Base-by-base conservation (phyloP, 768 basidiomycete species). In the Gloeostereum incarnatum region DNA sequence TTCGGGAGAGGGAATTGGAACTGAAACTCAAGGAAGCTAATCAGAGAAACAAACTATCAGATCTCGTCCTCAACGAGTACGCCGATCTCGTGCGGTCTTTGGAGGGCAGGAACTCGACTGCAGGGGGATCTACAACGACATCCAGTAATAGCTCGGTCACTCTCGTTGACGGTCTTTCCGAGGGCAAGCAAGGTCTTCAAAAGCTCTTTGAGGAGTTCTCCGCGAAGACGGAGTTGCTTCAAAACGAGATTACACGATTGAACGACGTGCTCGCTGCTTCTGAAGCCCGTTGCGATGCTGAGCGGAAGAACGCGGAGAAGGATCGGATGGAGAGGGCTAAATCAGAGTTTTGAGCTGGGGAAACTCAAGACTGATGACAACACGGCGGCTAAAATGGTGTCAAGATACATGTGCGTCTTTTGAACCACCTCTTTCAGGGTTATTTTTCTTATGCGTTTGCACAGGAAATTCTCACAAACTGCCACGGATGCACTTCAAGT, bases 391-490 rank as follows among this genome's bases (percentile, higher is more conserved):
- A 83, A 78, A 49, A 83, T 89, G 74, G 87, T 91, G 20, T 75
- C 84, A 19, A 73, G 83, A 25, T 90, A 90, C 54, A 90, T 89
- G 87, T 87, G 47, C 39, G 78, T 63, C 11, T 11, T 16, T 31
- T 39, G 24, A 17, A 34, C 11, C 20, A 25, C n/a, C 17, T 31
- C 9, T 5, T 37, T 20, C 11, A 27, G 8, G 35, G 31, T 16
- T 36, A 20, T 39, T 10, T 35, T 24, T 20, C 35, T 31, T 36
- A 27, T 24, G 34, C 7, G 11, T 16, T 36, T 21, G 9, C 2
- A 18, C 44, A 88, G 87, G 87, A 82, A 78, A 55, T 91, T 89
- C 57, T 87, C 86, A 2, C 87, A 91, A 51, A 63, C 71, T 2
- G 75, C 82, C 5, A 81, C 80, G 3, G 69, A 83, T 39, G 53